Evolutionary conservation across 805 yeast genomes (phyloP).

Genomic region (Metschnikowia sp.): DNA sequence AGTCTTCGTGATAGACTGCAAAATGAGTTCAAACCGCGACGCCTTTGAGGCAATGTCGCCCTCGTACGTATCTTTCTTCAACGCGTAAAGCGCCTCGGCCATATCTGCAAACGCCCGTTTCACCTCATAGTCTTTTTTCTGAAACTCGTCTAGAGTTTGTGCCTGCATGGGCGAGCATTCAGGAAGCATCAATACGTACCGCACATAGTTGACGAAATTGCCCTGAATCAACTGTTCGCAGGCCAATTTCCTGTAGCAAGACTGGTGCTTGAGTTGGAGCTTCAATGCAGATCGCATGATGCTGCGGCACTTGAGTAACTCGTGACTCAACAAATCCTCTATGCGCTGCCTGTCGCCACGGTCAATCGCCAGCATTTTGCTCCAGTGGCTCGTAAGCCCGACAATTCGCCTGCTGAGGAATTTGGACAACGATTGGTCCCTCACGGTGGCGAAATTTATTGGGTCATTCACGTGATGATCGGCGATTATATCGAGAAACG

Average conservation of each 20-base stretch:
- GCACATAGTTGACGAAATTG: conserved; percentile 35
- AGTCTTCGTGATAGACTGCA: conserved; percentile 33
- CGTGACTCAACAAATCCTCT: conserved; percentile 31
- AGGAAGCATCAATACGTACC: conserved; percentile 34
- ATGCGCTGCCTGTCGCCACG: conserved; percentile 10
- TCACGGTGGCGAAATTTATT: conserved; percentile 33
- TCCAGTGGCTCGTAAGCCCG: conserved; percentile 2
- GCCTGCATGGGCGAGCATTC: conserved; percentile 8
- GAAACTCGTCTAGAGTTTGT: conserved; percentile 20
- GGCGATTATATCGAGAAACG: conserved; percentile 28
- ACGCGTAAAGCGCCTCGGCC: conserved; percentile 24
- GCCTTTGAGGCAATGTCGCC: conserved; percentile 17
- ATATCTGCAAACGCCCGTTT: conserved; percentile 25
- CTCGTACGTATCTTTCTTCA: conserved; percentile 29
- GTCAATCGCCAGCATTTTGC: conserved; percentile 3
- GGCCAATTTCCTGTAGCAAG: conserved; percentile 3
- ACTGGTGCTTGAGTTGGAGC: conserved; percentile 1
- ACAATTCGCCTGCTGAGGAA: conserved; percentile 18
- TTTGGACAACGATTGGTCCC: conserved; percentile 30
- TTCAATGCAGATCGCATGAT: conserved; percentile 17
- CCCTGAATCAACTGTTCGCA: conserved; percentile 38
- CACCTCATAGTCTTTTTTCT: conserved; percentile 26
- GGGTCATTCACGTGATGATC: conserved; percentile 36
- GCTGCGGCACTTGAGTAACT: conserved; percentile 25
- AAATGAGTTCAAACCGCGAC: conserved; percentile 18